A percentile compares a stretch with the other conserved stretches of the same genome.
Conservation (phyloP, 768 basidiomycete species). For the Xerocomus spinulosus region DNA sequence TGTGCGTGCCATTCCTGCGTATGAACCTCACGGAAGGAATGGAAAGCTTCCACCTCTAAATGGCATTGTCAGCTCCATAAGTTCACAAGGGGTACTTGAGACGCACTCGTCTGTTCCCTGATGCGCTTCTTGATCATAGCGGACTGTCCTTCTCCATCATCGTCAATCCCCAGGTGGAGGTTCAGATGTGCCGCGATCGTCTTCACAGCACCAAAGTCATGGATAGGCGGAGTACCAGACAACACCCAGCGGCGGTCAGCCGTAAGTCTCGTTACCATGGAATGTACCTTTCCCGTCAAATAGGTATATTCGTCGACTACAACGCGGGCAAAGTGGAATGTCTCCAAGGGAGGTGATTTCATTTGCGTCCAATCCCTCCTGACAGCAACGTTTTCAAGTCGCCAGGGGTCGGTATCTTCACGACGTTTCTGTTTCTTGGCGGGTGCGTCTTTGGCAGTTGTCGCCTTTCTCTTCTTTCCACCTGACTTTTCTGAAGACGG, state of each 20-base stretch:
- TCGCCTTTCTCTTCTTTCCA: slow-evolving; percentile 44
- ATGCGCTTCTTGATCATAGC: slow-evolving; percentile 74
- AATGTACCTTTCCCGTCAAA: slow-evolving; percentile 72
- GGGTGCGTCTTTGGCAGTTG: slow-evolving; percentile 30
- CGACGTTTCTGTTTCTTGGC: slow-evolving; percentile 58
- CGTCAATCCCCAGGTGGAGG: slow-evolving; percentile 89
- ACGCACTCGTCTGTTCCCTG: slow-evolving; percentile 76
- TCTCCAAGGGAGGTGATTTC: slow-evolving; percentile 80
- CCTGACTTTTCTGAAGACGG: slow-evolving; percentile 34
- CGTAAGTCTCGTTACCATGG: slow-evolving; percentile 70
- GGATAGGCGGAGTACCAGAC: slow-evolving; percentile 93
- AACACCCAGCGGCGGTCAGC: slow-evolving; percentile 88
- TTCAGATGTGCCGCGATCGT: slow-evolving; percentile 85
- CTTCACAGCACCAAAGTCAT: slow-evolving; percentile 86
- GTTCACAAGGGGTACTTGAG: not conserved
- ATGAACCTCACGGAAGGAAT: slow-evolving; percentile 93
- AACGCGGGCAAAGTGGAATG: slow-evolving; percentile 87
- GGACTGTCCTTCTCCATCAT: slow-evolving; percentile 77
- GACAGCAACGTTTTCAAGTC: slow-evolving; percentile 57
- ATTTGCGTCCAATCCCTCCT: slow-evolving; percentile 73
- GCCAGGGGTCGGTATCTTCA: slow-evolving; percentile 72
- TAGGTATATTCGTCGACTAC: slow-evolving; percentile 97
- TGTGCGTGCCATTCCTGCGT: slow-evolving; percentile 90
- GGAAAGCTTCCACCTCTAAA: slow-evolving; percentile 85
- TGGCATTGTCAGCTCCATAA: slow-evolving; percentile 13